Conservation (phyloP, 1,284 basidiomycete genomes). For the Heterobasidion occidentale region DNA sequence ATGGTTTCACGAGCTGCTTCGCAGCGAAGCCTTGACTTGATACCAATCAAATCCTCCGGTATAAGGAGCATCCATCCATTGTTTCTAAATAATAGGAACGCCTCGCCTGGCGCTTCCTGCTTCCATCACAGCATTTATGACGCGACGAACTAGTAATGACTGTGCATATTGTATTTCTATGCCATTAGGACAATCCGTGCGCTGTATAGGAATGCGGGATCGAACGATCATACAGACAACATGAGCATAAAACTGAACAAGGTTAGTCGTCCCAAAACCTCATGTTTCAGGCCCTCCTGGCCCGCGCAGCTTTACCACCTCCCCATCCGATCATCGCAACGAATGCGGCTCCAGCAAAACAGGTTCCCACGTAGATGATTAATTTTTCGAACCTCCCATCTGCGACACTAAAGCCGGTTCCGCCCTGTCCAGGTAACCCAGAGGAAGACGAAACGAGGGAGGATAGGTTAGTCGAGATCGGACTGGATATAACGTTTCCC, state of each 20-base stretch:
- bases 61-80: too few relatives aligned
- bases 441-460: background rate
- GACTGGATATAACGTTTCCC: conserved; percentile 34
- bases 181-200: too few relatives aligned
- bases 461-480: conserved; percentile 24
- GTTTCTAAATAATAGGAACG: too few relatives aligned
- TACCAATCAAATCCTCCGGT: too few relatives aligned
- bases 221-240: too few relatives aligned
- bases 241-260: too few relatives aligned
- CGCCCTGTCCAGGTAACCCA: background rate
- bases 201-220: too few relatives aligned
- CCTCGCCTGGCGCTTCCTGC: too few relatives aligned
- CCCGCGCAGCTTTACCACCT: background rate
- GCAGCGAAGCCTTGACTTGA: background rate
- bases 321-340: conserved; percentile 18
- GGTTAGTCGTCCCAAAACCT: too few relatives aligned
- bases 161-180: too few relatives aligned
- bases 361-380: conserved; percentile 27
- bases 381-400: conserved; percentile 24
- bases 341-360: conserved; percentile 26
- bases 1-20: background rate
- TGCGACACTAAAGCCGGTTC: conserved; percentile 25
- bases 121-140: too few relatives aligned
- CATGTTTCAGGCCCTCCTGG: background rate
- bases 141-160: too few relatives aligned